Conservation (phyloP, 495 filamentous ascomycete genomes). For the Cryomyces minteri region DNA sequence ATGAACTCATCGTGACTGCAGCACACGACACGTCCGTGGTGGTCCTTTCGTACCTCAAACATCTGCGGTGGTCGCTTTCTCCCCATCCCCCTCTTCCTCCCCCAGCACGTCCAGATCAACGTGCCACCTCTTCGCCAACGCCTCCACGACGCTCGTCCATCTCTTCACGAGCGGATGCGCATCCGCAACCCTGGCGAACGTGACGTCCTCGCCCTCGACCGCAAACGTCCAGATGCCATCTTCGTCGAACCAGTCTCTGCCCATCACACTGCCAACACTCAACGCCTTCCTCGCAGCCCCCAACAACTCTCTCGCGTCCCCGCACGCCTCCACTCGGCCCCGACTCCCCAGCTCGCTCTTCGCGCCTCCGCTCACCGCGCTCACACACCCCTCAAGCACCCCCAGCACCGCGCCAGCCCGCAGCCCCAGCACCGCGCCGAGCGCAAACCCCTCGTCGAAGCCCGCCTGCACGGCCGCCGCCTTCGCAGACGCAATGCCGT, state of each 20-base stretch:
- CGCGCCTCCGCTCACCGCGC: constrained; percentile 12
- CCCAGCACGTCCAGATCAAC: constrained; percentile 10
- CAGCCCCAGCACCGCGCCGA: constrained; percentile 64
- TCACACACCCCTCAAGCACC: constrained; percentile 43
- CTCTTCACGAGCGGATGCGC: constrained; percentile 39
- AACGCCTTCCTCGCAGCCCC: constrained; percentile 40
- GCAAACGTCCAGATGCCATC: constrained; percentile 47
- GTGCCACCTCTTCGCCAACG: constrained; percentile 25
- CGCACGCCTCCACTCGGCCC: constrained; percentile 8
- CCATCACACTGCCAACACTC: constrained; percentile 42
- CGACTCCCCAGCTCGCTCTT: constrained; percentile 8
- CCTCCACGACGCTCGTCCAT: constrained; percentile 29
- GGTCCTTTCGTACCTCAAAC: no score
- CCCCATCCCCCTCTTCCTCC: not conserved
- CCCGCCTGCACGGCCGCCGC: constrained; percentile 51
- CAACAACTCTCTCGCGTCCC: constrained; percentile 22
- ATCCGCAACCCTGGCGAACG: constrained; percentile 33
- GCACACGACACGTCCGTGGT: no score
- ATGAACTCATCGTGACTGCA: no score
- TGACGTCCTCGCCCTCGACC: constrained; percentile 19
- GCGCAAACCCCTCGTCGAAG: constrained; percentile 71
- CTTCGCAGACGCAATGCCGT: constrained; percentile 63
- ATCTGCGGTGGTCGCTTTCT: no score
- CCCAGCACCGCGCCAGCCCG: constrained; percentile 53
- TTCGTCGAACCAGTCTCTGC: constrained; percentile 33